phyloP scores from a whole-genome alignment of 805 yeast genomes.

The Dipodascus albidus region DNA sequence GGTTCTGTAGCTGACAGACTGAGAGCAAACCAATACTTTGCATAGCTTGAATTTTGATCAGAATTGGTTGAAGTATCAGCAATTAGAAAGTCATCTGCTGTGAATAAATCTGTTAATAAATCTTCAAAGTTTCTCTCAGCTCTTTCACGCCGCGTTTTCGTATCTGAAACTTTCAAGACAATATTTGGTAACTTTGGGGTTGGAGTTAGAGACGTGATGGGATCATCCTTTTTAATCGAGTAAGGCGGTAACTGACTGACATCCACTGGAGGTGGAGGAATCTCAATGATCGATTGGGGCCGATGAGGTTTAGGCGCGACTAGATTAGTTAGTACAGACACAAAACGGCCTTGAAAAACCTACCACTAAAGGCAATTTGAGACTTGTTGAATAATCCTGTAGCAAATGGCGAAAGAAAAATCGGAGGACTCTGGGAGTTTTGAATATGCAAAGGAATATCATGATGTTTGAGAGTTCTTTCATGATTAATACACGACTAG shows the following conservation, averaged over 20 bases:
- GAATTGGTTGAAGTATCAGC: background rate
- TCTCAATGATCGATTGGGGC: background rate
- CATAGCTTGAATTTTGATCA: background rate
- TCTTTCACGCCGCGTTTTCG: background rate
- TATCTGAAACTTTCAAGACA: background rate
- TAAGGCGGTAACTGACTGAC: background rate
- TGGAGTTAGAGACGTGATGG: background rate
- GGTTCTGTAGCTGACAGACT: background rate
- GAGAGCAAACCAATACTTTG: background rate
- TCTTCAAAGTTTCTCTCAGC: background rate
- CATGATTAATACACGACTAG: background rate
- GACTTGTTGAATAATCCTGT: background rate
- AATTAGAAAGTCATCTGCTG: background rate
- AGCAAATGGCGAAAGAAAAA: background rate
- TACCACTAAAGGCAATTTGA: background rate
- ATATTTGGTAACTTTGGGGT: background rate
- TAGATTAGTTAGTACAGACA: background rate
- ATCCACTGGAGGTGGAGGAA: background rate
- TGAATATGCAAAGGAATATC: background rate
- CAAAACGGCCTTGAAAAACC: background rate
- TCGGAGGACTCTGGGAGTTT: background rate
- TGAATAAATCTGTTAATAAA: background rate
- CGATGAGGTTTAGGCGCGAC: background rate
- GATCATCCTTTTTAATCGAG: background rate
- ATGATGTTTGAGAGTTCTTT: background rate